These are phyloP conservation scores for Cercospora sesami DNA, from an alignment of 2,329 filamentous ascomycete genomes.

Conservation along the genomic window DNA sequence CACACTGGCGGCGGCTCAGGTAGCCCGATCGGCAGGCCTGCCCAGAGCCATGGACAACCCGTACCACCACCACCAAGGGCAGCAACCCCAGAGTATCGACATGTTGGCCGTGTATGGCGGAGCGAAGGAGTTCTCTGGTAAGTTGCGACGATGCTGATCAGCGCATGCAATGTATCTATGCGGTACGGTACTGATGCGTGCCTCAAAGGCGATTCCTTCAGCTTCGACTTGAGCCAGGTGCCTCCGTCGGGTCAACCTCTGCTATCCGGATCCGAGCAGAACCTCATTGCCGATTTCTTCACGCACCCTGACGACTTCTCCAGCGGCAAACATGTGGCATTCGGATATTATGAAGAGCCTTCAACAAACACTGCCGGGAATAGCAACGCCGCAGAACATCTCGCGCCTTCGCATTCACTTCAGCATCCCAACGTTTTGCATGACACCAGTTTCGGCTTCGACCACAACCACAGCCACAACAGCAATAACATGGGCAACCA, in stretches of 20 bases:
- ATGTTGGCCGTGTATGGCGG: conserved; percentile 16
- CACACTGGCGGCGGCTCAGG: conserved; percentile 16
- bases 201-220: conserved; percentile 2
- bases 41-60: conserved; percentile 19
- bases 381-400: background rate
- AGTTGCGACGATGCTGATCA: background rate
- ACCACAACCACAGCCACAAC: background rate
- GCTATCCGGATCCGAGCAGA: conserved; percentile 18
- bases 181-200: background rate
- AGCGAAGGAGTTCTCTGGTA: conserved; percentile 16
- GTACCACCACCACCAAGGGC: conserved; percentile 13
- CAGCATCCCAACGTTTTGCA: background rate
- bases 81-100: conserved; percentile 14
- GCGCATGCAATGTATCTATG: background rate
- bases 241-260: conserved; percentile 12
- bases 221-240: conserved; percentile 7
- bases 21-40: conserved; percentile 14
- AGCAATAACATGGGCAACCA: background rate
- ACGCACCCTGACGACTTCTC: conserved; percentile 20
- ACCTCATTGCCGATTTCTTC: conserved; percentile 19
- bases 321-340: conserved; percentile 11
- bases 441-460: background rate
- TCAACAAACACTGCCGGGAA: background rate
- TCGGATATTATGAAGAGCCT: conserved; percentile 13
- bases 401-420: background rate